These are phyloP conservation scores for Ophiocordyceps australis DNA, from an alignment of 2,329 filamentous ascomycete species.

Conservation along the genomic window DNA sequence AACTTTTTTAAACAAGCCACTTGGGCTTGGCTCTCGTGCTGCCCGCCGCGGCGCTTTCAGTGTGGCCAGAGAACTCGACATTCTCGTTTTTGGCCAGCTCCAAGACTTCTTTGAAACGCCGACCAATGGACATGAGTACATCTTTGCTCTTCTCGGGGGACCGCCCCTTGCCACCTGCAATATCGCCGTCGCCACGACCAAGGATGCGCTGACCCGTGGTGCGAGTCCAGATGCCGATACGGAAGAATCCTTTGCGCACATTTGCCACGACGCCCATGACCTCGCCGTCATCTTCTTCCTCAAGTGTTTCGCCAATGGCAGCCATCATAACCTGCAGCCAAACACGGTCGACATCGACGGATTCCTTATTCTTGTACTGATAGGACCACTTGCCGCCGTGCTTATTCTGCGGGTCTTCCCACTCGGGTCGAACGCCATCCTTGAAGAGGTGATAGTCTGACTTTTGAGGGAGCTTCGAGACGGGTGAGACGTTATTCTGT, in stretches of 20 bases:
- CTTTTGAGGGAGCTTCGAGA: constrained; percentile 89
- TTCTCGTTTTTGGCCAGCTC: constrained; percentile 57
- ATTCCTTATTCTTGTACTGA: constrained; percentile 91
- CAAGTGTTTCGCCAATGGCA: constrained; percentile 93
- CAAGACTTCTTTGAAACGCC: constrained; percentile 82
- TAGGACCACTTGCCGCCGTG: constrained; percentile 98
- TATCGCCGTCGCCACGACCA: constrained; percentile 53
- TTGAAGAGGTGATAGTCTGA: constrained; percentile 99
- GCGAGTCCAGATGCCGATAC: constrained; percentile 93
- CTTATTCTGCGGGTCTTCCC: constrained; percentile 98
- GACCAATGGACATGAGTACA: constrained; percentile 68
- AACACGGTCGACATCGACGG: constrained; percentile 78
- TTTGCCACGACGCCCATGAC: constrained; percentile 99
- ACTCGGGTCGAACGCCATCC: constrained; percentile 87
- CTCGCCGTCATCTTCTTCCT: constrained; percentile 86
- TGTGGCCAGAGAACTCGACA: constrained; percentile 94
- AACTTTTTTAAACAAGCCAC: constrained; percentile 70
- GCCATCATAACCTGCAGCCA: constrained; percentile 96
- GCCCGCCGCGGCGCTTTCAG: constrained; percentile 79
- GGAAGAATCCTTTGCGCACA: constrained; percentile 94
- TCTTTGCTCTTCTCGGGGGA: constrained; percentile 69
- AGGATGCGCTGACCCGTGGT: constrained; percentile 76
- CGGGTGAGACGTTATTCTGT: constrained; percentile 95
- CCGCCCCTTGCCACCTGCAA: constrained; percentile 61
- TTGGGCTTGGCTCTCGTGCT: constrained; percentile 95